These are phyloP conservation scores for Shiraia bambusicola DNA, from an alignment of 2,329 filamentous ascomycete genomes.

Conservation along the genomic window DNA sequence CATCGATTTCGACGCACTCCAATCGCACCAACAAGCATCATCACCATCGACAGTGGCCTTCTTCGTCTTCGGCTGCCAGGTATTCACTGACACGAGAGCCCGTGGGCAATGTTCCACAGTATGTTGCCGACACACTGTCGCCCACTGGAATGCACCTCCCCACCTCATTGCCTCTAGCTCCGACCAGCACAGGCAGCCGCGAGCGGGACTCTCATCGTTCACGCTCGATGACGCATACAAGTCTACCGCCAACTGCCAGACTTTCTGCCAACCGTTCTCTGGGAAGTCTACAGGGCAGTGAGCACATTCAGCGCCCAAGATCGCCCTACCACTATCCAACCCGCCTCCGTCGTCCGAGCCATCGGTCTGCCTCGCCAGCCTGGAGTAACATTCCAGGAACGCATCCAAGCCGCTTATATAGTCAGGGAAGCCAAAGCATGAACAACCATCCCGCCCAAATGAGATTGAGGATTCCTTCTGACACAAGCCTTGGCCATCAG, in stretches of 20 bases:
- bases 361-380: conserved; percentile 48
- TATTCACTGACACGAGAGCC: conserved; percentile 47
- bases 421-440: conserved; percentile 13
- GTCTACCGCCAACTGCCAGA: conserved; percentile 32
- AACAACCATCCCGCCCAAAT: conserved; percentile 13
- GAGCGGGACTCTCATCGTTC: conserved; percentile 46
- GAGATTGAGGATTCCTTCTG: conserved; percentile 30
- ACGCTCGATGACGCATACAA: conserved; percentile 41
- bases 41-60: conserved; percentile 41
- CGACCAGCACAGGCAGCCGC: conserved; percentile 12
- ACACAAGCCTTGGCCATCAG: conserved; percentile 25
- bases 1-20: conserved; percentile 47
- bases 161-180: conserved; percentile 33
- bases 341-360: conserved; percentile 45
- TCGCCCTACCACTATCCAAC: conserved; percentile 48
- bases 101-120: conserved; percentile 42
- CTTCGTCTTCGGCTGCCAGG: conserved; percentile 42
- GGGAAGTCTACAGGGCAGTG: conserved; percentile 49
- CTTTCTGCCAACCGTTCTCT: conserved; percentile 48
- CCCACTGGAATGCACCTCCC: conserved; percentile 36
- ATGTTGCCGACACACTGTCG: conserved; percentile 41
- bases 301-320: conserved; percentile 36
- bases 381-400: conserved; percentile 43
- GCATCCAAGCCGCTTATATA: conserved; percentile 19
- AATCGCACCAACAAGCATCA: conserved; percentile 40